phyloP scores from a whole-genome alignment of 1,284 basidiomycete genomes.

The Fomitopsis pinicola region DNA sequence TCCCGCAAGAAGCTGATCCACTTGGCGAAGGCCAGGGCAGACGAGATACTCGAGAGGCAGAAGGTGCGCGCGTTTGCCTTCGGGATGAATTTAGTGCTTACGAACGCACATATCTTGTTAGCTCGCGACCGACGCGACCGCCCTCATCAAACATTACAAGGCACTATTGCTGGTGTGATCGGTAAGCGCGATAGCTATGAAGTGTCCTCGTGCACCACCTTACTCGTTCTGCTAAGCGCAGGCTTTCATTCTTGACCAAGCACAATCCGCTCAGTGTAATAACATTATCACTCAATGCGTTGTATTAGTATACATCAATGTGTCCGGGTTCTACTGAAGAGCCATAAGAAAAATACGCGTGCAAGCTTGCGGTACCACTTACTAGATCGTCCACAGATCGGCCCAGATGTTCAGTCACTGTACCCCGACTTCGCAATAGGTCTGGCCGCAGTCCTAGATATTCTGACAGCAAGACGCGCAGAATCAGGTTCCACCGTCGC shows the following conservation, averaged over 20 bases:
- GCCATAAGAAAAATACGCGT: background rate
- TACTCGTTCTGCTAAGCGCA: too few relatives aligned
- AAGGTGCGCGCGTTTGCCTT: conserved; percentile 23
- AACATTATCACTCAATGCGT: background rate
- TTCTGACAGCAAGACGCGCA: conserved; percentile 87
- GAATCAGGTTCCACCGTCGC: conserved; percentile 84
- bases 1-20: conserved; percentile 34
- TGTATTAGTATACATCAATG: background rate
- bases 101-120: conserved; percentile 11
- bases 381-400: conserved; percentile 18
- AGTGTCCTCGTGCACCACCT: too few relatives aligned
- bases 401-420: conserved; percentile 1
- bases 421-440: background rate
- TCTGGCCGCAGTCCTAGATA: conserved; percentile 75
- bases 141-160: conserved; percentile 43
- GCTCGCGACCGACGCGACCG: conserved; percentile 38
- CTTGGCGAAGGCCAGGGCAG: conserved; percentile 32
- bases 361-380: conserved; percentile 3
- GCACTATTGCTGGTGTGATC: conserved; percentile 29
- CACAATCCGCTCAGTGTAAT: background rate
- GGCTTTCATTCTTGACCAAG: background rate
- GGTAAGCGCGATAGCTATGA: background rate
- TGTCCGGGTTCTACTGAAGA: conserved; percentile 6
- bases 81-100: too few relatives aligned
- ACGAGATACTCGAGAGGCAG: conserved; percentile 39